Base-by-base conservation (phyloP, 108 stramenopile genomes). In the Cyclotella cryptica region DNA sequence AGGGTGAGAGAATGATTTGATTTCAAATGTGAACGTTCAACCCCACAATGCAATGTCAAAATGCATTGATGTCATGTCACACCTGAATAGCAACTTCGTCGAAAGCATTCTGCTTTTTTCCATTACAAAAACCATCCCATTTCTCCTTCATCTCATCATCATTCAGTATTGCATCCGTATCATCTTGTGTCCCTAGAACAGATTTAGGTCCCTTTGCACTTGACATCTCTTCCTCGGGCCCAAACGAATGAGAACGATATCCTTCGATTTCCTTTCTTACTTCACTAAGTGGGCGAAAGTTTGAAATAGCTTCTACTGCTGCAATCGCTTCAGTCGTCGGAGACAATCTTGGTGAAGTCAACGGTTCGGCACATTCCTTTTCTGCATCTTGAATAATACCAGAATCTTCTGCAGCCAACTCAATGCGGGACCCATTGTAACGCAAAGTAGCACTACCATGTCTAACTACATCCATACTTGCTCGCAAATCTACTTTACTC, bases 281-380 rank as follows among this genome's bases (percentile, higher is more conserved):
- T 41, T 81, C 73, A 10, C 21, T 70, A 12, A 74, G 47, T 1
- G 68, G 42, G 10, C 80, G 73, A 64, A 81, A 81, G 26, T 35
- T 64, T 44, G 73, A 69, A 9, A 81, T 81, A 14, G 80, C 73
- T 51, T 81, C 80, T 27, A 81, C 80, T 0, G 69, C 73, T 21
- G 80, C 80, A 26, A 74, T 24, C 7, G 80, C 80, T 42, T 81
- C 69, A 21, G 60, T 67, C 19, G 69, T 65, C 24, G 68, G 67
- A 44, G 77, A 78, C 13, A 71, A 53, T 19, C 27, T 71, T 3
- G 77, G 49, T 21, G 77, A 71, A 22, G 18, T 27, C 3, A 26
- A 22, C 9, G 57, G 15, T 29, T 40, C 39, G 29, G 60, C n/a
- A 51, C 51, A 21, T 24, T 51, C 22, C 10, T 11, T 28, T 29